phyloP scores from a whole-genome alignment of 2,329 filamentous ascomycete genomes.

The Aspergillus sp. region DNA sequence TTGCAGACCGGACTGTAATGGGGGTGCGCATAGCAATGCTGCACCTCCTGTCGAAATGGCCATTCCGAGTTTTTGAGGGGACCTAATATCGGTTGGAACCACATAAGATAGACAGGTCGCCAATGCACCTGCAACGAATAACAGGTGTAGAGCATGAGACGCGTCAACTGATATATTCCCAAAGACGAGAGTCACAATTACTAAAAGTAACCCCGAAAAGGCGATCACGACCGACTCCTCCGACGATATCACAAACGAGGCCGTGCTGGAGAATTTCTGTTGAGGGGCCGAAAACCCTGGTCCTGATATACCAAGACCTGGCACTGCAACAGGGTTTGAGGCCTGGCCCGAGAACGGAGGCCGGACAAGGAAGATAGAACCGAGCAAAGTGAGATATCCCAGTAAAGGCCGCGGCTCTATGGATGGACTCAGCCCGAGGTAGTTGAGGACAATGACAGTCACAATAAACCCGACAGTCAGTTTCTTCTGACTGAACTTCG shows the following conservation, averaged over 20 bases:
- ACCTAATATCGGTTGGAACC: slow-evolving; percentile 23
- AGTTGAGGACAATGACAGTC: slow-evolving; percentile 22
- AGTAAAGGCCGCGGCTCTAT: slow-evolving; percentile 39
- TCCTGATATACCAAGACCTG: slow-evolving; percentile 1
- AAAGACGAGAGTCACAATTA: slow-evolving; percentile 23
- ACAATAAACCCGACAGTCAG: slow-evolving; percentile 24
- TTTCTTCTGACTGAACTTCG: slow-evolving; percentile 26
- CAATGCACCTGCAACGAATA: slow-evolving; percentile 22
- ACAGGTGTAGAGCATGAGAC: slow-evolving; percentile 22
- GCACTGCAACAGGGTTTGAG: background rate
- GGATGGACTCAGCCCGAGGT: slow-evolving; percentile 27
- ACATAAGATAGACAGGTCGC: slow-evolving; percentile 26
- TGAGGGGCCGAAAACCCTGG: slow-evolving; percentile 10
- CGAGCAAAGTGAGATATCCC: slow-evolving; percentile 47
- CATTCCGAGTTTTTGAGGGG: slow-evolving; percentile 31
- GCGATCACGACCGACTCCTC: slow-evolving; percentile 27
- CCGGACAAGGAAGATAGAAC: slow-evolving; percentile 48
- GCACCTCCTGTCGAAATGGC: slow-evolving; percentile 24
- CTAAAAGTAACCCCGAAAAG: slow-evolving; percentile 25
- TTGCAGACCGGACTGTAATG: slow-evolving; percentile 24
- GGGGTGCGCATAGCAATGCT: slow-evolving; percentile 28
- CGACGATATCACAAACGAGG: slow-evolving; percentile 13
- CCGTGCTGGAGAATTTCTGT: slow-evolving; percentile 13
- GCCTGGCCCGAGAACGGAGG: slow-evolving; percentile 39
- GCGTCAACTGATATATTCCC: slow-evolving; percentile 18